A percentile compares a stretch with the other conserved stretches of the same genome.
phyloP scores from a whole-genome alignment of 2,329 filamentous ascomycete species.

The Grosmannia huntii region DNA sequence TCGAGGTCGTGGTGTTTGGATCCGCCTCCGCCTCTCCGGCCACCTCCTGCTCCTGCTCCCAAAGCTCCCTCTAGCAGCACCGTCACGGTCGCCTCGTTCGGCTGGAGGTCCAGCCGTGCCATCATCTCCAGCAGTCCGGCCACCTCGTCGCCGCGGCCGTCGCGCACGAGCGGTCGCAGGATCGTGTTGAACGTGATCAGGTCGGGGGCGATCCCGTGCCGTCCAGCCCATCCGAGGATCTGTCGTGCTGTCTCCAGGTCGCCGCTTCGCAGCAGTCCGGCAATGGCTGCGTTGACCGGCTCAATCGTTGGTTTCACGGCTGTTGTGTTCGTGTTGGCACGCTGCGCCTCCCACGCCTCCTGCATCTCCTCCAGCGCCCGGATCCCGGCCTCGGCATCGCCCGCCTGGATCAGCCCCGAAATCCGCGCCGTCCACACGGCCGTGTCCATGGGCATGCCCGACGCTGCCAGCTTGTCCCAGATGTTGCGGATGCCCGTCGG shows the following conservation, averaged over 20 bases:
- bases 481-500: slow-evolving; percentile 47
- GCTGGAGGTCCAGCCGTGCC: slow-evolving; percentile 37
- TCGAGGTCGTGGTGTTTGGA: slow-evolving; percentile 1
- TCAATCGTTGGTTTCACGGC: slow-evolving; percentile 48
- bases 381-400: slow-evolving; percentile 43
- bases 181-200: slow-evolving; percentile 55
- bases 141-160: slow-evolving; percentile 33
- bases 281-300: slow-evolving; percentile 57
- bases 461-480: slow-evolving; percentile 50
- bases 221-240: slow-evolving; percentile 46
- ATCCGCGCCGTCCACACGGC: slow-evolving; percentile 60
- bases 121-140: slow-evolving; percentile 44
- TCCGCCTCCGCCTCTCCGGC: slow-evolving; percentile 16
- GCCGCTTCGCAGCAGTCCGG: slow-evolving; percentile 41
- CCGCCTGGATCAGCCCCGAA: slow-evolving; percentile 46
- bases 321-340: slow-evolving; percentile 5
- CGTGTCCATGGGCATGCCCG: slow-evolving; percentile 48
- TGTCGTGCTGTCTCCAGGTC: slow-evolving; percentile 35
- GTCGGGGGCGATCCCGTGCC: slow-evolving; percentile 41
- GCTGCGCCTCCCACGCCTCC: slow-evolving; percentile 35
- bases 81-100: slow-evolving; percentile 60
- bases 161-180: slow-evolving; percentile 45
- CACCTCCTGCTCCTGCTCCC: slow-evolving; percentile 23
- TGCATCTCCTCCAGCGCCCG: slow-evolving; percentile 54
- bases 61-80: slow-evolving; percentile 53